Evolutionary conservation across 257 asterid species (phyloP).

Genomic region (Lantana camara): DNA sequence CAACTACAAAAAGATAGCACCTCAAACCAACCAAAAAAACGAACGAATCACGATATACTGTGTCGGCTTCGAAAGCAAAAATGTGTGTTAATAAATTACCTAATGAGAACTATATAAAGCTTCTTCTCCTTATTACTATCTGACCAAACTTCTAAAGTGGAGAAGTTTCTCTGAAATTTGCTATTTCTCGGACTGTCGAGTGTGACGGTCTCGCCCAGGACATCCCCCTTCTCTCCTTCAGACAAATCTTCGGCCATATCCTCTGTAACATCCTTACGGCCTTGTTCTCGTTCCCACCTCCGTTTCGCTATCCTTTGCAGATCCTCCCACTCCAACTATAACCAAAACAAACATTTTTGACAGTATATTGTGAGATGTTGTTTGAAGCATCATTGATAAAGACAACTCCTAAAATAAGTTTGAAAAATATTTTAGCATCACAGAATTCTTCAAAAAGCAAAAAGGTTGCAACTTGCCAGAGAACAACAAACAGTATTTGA

Average conservation of each 20-base stretch:
- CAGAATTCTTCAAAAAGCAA: background rate
- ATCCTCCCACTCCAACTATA: conserved; percentile 71
- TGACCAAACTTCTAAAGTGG: conserved; percentile 65
- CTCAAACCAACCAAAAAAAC: background rate
- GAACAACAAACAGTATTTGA: conserved; percentile 29
- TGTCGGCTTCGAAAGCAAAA: background rate
- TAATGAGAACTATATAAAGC: conserved; percentile 70
- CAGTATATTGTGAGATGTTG: background rate
- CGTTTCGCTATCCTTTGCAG: conserved; percentile 52
- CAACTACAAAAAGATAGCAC: background rate
- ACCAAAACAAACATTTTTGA: no score
- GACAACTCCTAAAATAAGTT: background rate
- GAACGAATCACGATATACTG: background rate
- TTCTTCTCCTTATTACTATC: conserved; percentile 67
- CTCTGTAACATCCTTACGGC: conserved; percentile 72
- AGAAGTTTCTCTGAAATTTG: conserved; percentile 47
- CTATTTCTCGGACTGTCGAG: conserved; percentile 54
- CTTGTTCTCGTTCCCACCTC: conserved; percentile 74
- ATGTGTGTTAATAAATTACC: conserved; percentile 45
- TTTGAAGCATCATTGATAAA: background rate
- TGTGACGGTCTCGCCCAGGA: conserved; percentile 47
- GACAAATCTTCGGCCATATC: conserved; percentile 84
- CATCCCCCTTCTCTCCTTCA: conserved; percentile 79
- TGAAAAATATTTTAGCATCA: background rate
- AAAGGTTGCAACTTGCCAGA: conserved; percentile 27